A percentile compares a stretch with the other conserved stretches of the same genome.
phyloP scores from a whole-genome alignment of 768 basidiomycete genomes.

The Clavaria fumosa region DNA sequence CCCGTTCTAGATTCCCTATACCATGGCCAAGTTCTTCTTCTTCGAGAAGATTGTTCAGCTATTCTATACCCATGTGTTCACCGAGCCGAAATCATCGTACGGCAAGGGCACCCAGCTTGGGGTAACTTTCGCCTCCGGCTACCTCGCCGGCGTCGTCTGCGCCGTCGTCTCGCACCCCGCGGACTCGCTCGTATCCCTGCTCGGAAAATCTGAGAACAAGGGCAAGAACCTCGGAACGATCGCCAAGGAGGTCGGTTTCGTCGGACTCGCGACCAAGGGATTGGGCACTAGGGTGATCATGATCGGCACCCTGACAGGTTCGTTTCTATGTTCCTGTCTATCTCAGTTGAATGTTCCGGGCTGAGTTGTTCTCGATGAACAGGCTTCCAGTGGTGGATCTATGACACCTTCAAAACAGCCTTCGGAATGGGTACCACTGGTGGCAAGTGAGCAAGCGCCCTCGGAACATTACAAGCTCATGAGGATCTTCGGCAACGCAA shows the following conservation, averaged over 20 bases:
- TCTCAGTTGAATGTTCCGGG: not conserved
- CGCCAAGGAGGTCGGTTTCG: conserved; percentile 52
- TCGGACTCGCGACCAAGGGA: conserved; percentile 63
- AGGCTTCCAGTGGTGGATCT: conserved; percentile 94
- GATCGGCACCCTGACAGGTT: conserved; percentile 48
- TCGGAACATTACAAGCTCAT: too few relatives aligned
- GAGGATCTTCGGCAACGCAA: too few relatives aligned
- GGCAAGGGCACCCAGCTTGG: conserved; percentile 75
- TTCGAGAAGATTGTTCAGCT: conserved; percentile 78
- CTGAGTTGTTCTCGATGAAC: conserved; percentile 21
- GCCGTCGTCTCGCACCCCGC: conserved; percentile 95
- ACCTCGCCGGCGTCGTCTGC: conserved; percentile 91
- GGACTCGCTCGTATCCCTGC: conserved; percentile 83
- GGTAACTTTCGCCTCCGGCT: conserved; percentile 80
- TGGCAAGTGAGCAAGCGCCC: conserved; percentile 52
- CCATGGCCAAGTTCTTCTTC: conserved; percentile 98
- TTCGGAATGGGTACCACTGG: conserved; percentile 83
- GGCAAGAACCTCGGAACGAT: conserved; percentile 65
- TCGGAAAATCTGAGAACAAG: conserved; percentile 80
- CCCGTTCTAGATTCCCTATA: conserved; percentile 81
- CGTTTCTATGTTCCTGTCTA: conserved; percentile 5
- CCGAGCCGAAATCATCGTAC: conserved; percentile 62
- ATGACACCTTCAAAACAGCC: conserved; percentile 69
- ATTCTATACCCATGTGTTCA: conserved; percentile 83
- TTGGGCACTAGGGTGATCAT: conserved; percentile 77